Evolutionary conservation across 140 eudicot genomes (phyloP), one percentile per base, ranked within the genome.

Genomic region (Bidens hawaiensis): DNA sequence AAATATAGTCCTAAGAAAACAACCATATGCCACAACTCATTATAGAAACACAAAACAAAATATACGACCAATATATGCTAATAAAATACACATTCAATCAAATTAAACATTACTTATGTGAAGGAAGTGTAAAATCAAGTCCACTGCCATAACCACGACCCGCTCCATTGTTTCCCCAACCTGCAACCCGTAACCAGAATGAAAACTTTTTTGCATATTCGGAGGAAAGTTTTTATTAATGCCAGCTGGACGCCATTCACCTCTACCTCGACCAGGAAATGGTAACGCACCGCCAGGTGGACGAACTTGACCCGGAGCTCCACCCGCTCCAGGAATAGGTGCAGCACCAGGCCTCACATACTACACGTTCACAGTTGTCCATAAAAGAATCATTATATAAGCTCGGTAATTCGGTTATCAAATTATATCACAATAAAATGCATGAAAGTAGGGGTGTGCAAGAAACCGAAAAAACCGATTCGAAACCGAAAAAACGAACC

Each of bases 311-410:
- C 95, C 95, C 14, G 71, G 77, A 33, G 75, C 51, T 52, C 81
- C 94, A 50, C 90, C 88, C 21, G 78, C 89, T 58, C 97, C 95
- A 75, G 97, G 94, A 51, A 87, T 72, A 17, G 97, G 96, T 13
- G 94, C 81, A 60, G 91, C 94, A 48, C 97, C 97, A 80, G 96
- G 95, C 68, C 99, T 85, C 76, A 93, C 96, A 65, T 93, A 93
- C 99, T 93, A 82, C 87, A 85, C 58, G 60, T 36, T 48, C 21
- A 26, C 12, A 16, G 42, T 33, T n/a, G n/a, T 33, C 51, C 41
- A 59, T 46, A 46, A 33, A 45, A 5, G 28, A 36, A 27, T 33
- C 40, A 36, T 18, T 3, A 33, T 31, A 34, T 19, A 34, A 34
- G 14, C 40, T 34, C 34, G 14, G 18, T n/a, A 36, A 36, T n/a